A percentile compares a stretch with the other conserved stretches of the same genome.
phyloP scores from a whole-genome alignment of 768 basidiomycete genomes.

The Cyclocybe aegerita region DNA sequence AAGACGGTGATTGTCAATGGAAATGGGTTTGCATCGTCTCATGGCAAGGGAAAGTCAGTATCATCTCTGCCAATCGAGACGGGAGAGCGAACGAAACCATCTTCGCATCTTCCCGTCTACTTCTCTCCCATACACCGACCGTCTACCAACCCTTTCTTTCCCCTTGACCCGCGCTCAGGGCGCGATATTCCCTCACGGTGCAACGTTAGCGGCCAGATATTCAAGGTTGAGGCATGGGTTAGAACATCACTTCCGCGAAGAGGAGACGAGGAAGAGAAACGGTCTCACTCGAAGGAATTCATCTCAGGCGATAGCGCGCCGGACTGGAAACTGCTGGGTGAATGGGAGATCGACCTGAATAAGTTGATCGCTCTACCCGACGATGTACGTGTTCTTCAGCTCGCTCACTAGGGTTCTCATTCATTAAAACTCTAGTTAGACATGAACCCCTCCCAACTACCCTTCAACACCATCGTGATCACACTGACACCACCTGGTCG shows the following conservation, averaged over 20 bases:
- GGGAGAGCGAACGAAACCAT: constrained; percentile 7
- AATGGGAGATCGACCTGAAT: constrained; percentile 64
- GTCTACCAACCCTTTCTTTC: constrained; percentile 81
- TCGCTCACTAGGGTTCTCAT: neutral
- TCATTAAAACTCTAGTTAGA: constrained; percentile 25
- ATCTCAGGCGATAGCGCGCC: constrained; percentile 11
- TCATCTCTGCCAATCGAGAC: neutral
- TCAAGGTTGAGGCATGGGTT: constrained; percentile 64
- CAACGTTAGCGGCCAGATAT: constrained; percentile 47
- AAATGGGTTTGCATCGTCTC: constrained; percentile 3
- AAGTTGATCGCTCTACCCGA: constrained; percentile 58
- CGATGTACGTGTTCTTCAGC: constrained; percentile 47
- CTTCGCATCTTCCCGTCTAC: constrained; percentile 47
- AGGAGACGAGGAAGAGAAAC: neutral
- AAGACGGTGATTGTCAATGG: neutral
- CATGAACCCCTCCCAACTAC: constrained; percentile 40
- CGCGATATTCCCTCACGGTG: constrained; percentile 55
- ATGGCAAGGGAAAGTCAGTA: constrained; percentile 4
- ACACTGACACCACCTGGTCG: constrained; percentile 61
- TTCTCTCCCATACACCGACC: constrained; percentile 79
- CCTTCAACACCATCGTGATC: constrained; percentile 74
- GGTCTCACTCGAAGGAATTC: neutral
- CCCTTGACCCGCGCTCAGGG: constrained; percentile 50
- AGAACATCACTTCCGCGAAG: constrained; percentile 22
- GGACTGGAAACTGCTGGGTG: constrained; percentile 65